phyloP scores from a whole-genome alignment of 257 asterid genomes.

The Solanum medicagineum region DNA sequence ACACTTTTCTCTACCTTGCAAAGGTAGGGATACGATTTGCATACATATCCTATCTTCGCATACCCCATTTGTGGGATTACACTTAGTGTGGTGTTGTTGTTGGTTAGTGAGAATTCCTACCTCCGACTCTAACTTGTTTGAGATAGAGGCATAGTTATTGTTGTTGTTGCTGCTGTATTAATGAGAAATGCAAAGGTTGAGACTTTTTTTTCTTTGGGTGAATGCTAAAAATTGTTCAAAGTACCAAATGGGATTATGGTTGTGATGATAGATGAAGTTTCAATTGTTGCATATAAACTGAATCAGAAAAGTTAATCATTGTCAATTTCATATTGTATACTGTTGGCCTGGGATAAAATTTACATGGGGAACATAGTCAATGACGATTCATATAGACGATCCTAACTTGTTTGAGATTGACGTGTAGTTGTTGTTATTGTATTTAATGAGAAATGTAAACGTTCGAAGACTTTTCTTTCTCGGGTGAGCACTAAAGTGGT shows the following conservation, averaged over 20 bases:
- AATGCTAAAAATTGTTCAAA: not conserved
- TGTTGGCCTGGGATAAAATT: no score
- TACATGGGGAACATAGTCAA: no score
- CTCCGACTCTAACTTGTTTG: not conserved
- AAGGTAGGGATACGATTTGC: not conserved
- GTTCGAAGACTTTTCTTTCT: no score
- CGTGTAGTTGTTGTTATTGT: no score
- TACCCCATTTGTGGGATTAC: not conserved
- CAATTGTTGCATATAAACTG: not conserved
- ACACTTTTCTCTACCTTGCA: not conserved
- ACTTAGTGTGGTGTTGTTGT: not conserved
- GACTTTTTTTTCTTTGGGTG: not conserved
- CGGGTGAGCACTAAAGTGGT: no score
- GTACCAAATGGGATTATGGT: not conserved
- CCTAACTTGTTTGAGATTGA: no score
- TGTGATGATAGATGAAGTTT: not conserved
- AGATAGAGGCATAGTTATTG: no score
- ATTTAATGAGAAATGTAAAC: no score
- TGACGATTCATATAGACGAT: no score
- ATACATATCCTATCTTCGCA: not conserved
- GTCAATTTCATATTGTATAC: not conserved
- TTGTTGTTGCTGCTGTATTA: not conserved
- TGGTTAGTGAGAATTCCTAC: not conserved
- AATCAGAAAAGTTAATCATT: not conserved
- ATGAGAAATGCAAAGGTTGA: not conserved